Percentiles rank a stretch among this genome's conserved stretches.
These are phyloP conservation scores for Funneliformis mosseae DNA, from an alignment of 192 early-diverging fungal genomes.

Conservation along the genomic window DNA sequence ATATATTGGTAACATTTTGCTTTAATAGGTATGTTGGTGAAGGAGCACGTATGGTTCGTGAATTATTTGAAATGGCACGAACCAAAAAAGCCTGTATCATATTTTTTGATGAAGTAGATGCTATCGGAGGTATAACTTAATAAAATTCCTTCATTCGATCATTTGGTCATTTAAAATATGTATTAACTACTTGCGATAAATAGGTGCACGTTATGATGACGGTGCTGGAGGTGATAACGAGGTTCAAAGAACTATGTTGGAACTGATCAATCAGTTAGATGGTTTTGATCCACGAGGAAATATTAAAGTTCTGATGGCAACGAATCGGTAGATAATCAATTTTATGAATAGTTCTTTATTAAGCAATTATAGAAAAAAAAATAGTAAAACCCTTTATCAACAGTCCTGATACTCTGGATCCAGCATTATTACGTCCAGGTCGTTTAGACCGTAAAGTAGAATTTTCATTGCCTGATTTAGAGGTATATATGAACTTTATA, in stretches of 20 bases:
- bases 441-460: constrained; percentile 98
- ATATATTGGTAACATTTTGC: neutral
- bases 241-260: constrained; percentile 99
- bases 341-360: constrained; percentile 28
- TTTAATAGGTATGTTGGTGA: constrained; percentile 86
- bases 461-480: constrained; percentile 94
- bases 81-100: constrained; percentile 99
- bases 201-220: constrained; percentile 94
- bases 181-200: neutral
- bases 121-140: constrained; percentile 70
- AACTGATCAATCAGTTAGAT: constrained; percentile 99
- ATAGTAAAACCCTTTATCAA: constrained; percentile 33
- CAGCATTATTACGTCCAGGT: constrained; percentile 95
- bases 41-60: constrained; percentile 98
- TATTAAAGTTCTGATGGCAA: constrained; percentile 99
- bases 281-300: constrained; percentile 99
- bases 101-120: constrained; percentile 99
- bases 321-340: constrained; percentile 66
- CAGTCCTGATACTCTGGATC: constrained; percentile 96
- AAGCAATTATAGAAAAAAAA: neutral
- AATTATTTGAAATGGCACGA: constrained; percentile 99
- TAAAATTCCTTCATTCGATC: neutral
- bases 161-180: neutral
- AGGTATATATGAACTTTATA: constrained; percentile 45
- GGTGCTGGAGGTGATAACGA: constrained; percentile 99